Conservation (phyloP, 352 stramenopile genomes). For the Phytopythium sindhum region DNA sequence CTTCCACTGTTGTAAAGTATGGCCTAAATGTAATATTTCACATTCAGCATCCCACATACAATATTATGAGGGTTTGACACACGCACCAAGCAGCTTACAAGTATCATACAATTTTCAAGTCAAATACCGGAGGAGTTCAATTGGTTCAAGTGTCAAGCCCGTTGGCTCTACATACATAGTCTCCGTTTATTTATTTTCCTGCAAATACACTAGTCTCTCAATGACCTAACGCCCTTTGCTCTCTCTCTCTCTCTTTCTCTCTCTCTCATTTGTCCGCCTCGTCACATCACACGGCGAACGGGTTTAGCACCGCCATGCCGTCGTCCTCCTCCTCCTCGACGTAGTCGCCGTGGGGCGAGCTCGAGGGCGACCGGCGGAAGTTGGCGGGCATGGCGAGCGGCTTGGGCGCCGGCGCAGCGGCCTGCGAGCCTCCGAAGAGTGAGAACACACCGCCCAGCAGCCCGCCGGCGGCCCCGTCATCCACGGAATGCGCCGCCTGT, state of each 20-base stretch:
- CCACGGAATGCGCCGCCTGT: slow-evolving; percentile 32
- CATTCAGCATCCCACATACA: no score
- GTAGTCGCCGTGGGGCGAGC: slow-evolving; percentile 19
- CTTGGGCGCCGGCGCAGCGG: slow-evolving; percentile 36
- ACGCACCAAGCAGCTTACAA: no score
- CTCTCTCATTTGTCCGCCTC: background rate
- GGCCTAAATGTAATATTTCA: no score
- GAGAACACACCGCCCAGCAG: slow-evolving; percentile 75
- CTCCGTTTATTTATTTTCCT: background rate
- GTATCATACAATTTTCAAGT: no score
- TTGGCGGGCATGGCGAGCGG: slow-evolving; percentile 46
- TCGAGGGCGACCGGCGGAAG: slow-evolving; percentile 27
- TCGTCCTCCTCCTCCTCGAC: slow-evolving; percentile 49
- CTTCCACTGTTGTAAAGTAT: no score
- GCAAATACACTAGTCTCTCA: background rate
- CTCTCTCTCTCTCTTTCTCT: background rate
- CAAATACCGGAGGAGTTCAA: no score
- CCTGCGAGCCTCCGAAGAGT: slow-evolving; percentile 43
- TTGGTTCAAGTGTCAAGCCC: no score
- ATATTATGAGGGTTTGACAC: no score
- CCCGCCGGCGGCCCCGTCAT: slow-evolving; percentile 33
- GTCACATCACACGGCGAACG: slow-evolving; percentile 42
- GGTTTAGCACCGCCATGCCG: slow-evolving; percentile 55
- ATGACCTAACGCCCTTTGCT: background rate
- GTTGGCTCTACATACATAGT: background rate